phyloP scores from a whole-genome alignment of 768 basidiomycete genomes.

The Phlebiopsis flavidoalba region DNA sequence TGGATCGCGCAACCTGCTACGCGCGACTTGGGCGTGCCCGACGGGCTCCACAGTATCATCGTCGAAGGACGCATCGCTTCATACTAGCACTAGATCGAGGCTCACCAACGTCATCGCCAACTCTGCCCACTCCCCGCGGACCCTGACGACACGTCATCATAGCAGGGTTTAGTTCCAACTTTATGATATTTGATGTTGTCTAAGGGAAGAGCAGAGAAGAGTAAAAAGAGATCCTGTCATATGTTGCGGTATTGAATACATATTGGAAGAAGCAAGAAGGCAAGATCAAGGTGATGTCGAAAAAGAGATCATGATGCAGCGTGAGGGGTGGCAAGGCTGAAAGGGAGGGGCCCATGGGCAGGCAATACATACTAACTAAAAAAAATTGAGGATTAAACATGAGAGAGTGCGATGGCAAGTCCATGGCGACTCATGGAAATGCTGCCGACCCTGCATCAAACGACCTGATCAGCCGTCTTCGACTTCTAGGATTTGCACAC shows the following conservation, averaged over 20 bases:
- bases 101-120: neutral
- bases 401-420: neutral
- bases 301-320: neutral
- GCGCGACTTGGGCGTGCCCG: too few species aligned
- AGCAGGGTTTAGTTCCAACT: neutral
- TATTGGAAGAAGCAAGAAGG: slow-evolving; percentile 1
- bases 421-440: neutral
- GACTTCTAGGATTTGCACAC: neutral
- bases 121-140: neutral
- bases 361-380: neutral
- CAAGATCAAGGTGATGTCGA: neutral
- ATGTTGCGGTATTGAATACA: neutral
- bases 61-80: neutral
- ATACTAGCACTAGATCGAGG: neutral
- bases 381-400: neutral
- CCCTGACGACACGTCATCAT: neutral
- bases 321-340: neutral
- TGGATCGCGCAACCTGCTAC: too few species aligned
- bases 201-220: neutral
- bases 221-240: slow-evolving; percentile 1
- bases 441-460: neutral
- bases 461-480: neutral
- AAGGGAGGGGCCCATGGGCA: neutral
- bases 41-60: neutral
- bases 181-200: neutral